Evolutionary conservation across 805 yeast genomes (phyloP).

Genomic region (Ogataea zsoltii): DNA sequence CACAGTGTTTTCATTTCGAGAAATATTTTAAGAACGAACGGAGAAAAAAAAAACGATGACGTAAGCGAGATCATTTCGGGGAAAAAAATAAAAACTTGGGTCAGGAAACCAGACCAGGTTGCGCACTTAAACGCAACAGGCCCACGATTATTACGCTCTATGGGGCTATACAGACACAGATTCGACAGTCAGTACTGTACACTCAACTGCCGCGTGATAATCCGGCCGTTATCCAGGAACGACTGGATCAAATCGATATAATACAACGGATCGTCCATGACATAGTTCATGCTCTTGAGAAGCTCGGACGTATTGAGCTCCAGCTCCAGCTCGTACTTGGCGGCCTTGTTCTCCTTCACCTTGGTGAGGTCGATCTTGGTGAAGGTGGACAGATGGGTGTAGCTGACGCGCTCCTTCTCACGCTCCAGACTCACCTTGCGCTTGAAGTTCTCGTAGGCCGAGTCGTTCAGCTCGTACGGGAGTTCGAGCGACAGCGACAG

Average conservation of each 20-base stretch:
- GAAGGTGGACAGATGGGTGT: conserved; percentile 70
- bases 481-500: conserved; percentile 75
- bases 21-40: background rate
- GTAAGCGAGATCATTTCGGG: no score
- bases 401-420: conserved; percentile 71
- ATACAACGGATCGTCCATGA: conserved; percentile 39
- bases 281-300: conserved; percentile 31
- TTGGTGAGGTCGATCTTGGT: conserved; percentile 73
- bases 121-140: no score
- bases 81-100: no score
- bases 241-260: conserved; percentile 48
- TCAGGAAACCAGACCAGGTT: no score
- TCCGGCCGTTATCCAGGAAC: conserved; percentile 45
- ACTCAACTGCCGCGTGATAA: conserved; percentile 35
- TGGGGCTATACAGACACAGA: no score
- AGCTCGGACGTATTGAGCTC: conserved; percentile 36
- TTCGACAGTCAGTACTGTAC: conserved; percentile 17
- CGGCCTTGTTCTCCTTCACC: conserved; percentile 40
- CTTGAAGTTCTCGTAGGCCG: conserved; percentile 54
- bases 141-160: no score
- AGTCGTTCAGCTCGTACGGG: conserved; percentile 57
- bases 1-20: no score
- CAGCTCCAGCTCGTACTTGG: conserved; percentile 36
- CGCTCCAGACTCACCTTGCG: conserved; percentile 53
- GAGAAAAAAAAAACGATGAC: background rate